These are phyloP conservation scores for Monilinia vaccinii-corymbosi DNA, from an alignment of 2,329 filamentous ascomycete species.

Conservation along the genomic window DNA sequence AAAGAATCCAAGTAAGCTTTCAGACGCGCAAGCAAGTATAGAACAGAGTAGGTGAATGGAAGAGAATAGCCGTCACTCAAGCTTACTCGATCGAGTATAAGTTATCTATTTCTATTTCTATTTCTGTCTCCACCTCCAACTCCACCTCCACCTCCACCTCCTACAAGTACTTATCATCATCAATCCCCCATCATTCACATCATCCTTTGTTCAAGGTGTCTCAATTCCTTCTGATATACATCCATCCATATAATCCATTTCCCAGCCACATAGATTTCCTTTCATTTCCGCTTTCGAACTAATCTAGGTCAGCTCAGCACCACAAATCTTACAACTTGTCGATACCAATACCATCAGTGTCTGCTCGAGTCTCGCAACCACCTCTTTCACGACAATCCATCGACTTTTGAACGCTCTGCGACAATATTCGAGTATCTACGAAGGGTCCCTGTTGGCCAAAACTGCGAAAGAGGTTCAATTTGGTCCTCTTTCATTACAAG, in stretches of 20 bases:
- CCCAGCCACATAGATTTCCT: background rate
- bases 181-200: background rate
- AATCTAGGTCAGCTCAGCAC: background rate
- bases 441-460: background rate
- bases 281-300: too few species aligned
- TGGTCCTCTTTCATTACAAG: background rate
- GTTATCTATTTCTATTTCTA: too few species aligned
- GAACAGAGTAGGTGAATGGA: too few species aligned
- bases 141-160: background rate
- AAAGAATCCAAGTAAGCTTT: too few species aligned
- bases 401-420: background rate
- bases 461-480: background rate
- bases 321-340: conserved; percentile 3
- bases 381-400: background rate
- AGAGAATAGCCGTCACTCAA: too few species aligned
- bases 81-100: too few species aligned
- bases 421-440: background rate
- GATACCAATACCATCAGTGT: too few species aligned
- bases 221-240: background rate
- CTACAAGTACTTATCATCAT: too few species aligned
- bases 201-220: background rate
- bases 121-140: too few species aligned
- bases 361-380: too few species aligned
- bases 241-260: background rate
- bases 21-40: too few species aligned